A percentile compares a stretch with the other conserved stretches of the same genome.
phyloP scores from a whole-genome alignment of 768 basidiomycete genomes.

The Punctularia strigosozonata region DNA sequence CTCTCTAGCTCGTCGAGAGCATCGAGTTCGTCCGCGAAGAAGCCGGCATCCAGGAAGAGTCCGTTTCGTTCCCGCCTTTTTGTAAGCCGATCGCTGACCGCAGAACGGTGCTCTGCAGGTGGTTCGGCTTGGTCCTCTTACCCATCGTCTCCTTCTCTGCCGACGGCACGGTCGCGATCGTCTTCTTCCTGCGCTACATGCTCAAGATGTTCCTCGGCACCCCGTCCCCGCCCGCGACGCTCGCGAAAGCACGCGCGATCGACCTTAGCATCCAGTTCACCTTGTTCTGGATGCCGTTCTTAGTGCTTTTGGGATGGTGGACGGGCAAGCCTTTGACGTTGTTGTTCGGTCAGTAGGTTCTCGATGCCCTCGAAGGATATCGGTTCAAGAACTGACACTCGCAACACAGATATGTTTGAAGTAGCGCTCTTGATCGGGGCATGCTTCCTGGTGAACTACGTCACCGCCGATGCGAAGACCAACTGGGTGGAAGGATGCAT shows the following conservation, averaged over 20 bases:
- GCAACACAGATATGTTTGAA: conserved; percentile 50
- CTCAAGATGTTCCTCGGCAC: conserved; percentile 28
- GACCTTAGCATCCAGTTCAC: conserved; percentile 71
- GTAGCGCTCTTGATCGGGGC: conserved; percentile 52
- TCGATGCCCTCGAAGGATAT: background rate
- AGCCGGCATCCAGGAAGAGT: conserved; percentile 41
- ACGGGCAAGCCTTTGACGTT: conserved; percentile 44
- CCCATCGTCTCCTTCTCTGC: conserved; percentile 67
- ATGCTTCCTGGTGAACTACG: conserved; percentile 70
- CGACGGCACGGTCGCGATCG: conserved; percentile 49
- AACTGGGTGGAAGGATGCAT: conserved; percentile 60
- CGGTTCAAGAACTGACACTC: background rate
- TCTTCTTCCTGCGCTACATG: conserved; percentile 39
- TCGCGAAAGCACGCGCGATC: conserved; percentile 60
- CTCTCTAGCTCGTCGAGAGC: conserved; percentile 45
- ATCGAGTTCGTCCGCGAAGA: conserved; percentile 40
- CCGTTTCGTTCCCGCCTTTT: conserved; percentile 7
- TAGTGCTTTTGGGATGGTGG: conserved; percentile 64
- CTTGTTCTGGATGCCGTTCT: conserved; percentile 69
- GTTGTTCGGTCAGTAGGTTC: conserved; percentile 44
- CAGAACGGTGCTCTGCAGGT: conserved; percentile 23
- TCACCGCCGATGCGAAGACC: conserved; percentile 68
- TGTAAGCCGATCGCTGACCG: background rate
- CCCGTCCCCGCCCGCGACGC: conserved; percentile 33
- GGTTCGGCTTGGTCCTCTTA: conserved; percentile 64